phyloP scores from a whole-genome alignment of 306 rosid species.

The Adenanthera pavonina region DNA sequence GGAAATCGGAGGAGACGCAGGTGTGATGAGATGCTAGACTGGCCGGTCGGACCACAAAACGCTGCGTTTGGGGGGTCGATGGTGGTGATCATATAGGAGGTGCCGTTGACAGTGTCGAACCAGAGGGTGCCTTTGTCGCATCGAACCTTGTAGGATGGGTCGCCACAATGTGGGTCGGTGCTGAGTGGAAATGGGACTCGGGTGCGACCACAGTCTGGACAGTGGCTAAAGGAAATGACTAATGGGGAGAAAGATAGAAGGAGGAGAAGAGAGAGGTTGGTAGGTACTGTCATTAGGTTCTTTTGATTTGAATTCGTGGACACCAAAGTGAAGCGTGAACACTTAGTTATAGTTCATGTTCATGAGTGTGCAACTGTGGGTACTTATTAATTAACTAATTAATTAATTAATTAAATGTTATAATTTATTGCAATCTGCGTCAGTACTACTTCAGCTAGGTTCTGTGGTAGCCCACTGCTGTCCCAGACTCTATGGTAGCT shows the following conservation, averaged over 20 bases:
- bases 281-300: neutral
- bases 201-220: conserved; percentile 42
- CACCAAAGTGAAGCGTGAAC: neutral
- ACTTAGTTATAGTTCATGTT: neutral
- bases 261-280: neutral
- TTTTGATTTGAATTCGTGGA: neutral
- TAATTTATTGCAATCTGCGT: neutral
- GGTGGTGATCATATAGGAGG: conserved; percentile 42
- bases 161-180: conserved; percentile 45
- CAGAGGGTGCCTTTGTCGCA: conserved; percentile 42
- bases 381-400: too few species aligned
- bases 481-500: too few species aligned
- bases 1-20: conserved; percentile 39
- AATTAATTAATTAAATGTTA: too few species aligned
- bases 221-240: conserved; percentile 8
- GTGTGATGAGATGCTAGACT: neutral
- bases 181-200: conserved; percentile 53
- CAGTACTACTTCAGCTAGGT: neutral
- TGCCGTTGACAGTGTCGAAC: conserved; percentile 39
- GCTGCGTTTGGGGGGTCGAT: conserved; percentile 41
- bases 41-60: conserved; percentile 39
- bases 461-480: too few species aligned
- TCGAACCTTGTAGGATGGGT: conserved; percentile 42
- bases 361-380: neutral
- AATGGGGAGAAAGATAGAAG: neutral